These are phyloP conservation scores for Arthrobotrys pseudoclavata DNA, from an alignment of 2,329 filamentous ascomycete genomes.

Conservation along the genomic window DNA sequence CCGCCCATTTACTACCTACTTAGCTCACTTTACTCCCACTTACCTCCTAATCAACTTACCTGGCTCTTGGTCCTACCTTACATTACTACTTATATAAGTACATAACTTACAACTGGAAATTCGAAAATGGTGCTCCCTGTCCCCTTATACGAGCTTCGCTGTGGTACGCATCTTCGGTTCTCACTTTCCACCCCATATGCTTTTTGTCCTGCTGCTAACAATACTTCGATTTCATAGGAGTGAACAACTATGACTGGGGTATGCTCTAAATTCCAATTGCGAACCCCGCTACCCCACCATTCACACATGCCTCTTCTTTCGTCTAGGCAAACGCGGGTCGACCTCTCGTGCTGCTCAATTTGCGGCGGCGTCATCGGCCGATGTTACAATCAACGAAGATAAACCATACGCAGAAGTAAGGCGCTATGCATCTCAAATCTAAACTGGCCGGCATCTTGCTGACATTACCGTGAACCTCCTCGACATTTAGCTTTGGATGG, in stretches of 20 bases:
- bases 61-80: too few species aligned
- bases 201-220: slow-evolving; percentile 66
- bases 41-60: too few species aligned
- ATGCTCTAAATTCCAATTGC: slow-evolving; percentile 64
- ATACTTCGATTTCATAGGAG: slow-evolving; percentile 71
- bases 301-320: slow-evolving; percentile 55
- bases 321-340: slow-evolving; percentile 82
- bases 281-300: not conserved
- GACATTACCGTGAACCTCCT: not conserved
- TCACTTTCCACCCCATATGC: slow-evolving; percentile 66
- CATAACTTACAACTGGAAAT: not conserved
- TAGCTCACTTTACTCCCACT: too few species aligned
- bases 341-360: slow-evolving; percentile 90
- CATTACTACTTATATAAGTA: too few species aligned
- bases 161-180: slow-evolving; percentile 56
- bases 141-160: slow-evolving; percentile 62
- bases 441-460: not conserved
- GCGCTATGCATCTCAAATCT: not conserved
- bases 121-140: slow-evolving; percentile 61
- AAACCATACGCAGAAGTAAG: slow-evolving; percentile 92
- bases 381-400: slow-evolving; percentile 83
- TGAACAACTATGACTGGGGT: slow-evolving; percentile 99
- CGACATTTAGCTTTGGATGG: slow-evolving; percentile 88
- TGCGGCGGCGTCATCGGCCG: slow-evolving; percentile 82
- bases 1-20: not conserved